Conservation (phyloP, 2,329 filamentous ascomycete species). For the Aspergillus carbonarius region DNA sequence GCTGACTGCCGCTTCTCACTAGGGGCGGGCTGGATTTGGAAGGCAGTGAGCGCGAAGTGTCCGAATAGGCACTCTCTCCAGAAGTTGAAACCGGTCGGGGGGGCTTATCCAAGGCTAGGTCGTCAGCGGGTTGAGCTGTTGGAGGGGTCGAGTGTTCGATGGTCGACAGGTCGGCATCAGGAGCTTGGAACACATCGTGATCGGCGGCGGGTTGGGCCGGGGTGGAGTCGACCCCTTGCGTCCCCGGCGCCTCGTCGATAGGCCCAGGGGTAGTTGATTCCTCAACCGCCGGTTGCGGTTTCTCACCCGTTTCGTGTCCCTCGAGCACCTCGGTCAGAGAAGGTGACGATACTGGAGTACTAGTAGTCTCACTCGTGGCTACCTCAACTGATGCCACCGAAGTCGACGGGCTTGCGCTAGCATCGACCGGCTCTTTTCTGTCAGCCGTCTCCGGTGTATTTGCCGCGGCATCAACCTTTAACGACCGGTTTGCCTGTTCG, state of each 20-base stretch:
- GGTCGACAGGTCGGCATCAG: conserved; percentile 10
- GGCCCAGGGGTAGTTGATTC: neutral
- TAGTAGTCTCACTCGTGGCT: conserved; percentile 20
- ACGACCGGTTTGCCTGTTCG: neutral
- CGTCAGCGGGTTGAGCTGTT: conserved; percentile 3
- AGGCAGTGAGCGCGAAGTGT: conserved; percentile 27
- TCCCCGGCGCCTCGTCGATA: conserved; percentile 6
- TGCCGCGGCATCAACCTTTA: neutral
- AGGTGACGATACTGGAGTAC: conserved; percentile 20
- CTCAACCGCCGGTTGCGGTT: conserved; percentile 24
- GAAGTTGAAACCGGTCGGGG: conserved; percentile 29
- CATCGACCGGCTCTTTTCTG: neutral
- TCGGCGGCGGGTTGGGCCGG: conserved; percentile 12
- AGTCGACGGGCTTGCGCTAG: conserved; percentile 18
- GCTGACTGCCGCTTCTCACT: conserved; percentile 23
- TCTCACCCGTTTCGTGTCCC: conserved; percentile 32
- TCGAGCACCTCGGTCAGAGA: conserved; percentile 32
- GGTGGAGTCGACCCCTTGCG: conserved; percentile 28
- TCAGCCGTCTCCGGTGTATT: neutral
- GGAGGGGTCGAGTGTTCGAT: conserved; percentile 10
- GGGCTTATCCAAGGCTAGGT: conserved; percentile 14
- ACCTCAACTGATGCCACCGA: conserved; percentile 20
- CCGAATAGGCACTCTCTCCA: conserved; percentile 29
- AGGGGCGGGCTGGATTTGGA: conserved; percentile 25
- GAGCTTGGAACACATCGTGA: conserved; percentile 4